Base-by-base conservation (phyloP, 2,329 filamentous ascomycete genomes). In the Xylariales sp. region DNA sequence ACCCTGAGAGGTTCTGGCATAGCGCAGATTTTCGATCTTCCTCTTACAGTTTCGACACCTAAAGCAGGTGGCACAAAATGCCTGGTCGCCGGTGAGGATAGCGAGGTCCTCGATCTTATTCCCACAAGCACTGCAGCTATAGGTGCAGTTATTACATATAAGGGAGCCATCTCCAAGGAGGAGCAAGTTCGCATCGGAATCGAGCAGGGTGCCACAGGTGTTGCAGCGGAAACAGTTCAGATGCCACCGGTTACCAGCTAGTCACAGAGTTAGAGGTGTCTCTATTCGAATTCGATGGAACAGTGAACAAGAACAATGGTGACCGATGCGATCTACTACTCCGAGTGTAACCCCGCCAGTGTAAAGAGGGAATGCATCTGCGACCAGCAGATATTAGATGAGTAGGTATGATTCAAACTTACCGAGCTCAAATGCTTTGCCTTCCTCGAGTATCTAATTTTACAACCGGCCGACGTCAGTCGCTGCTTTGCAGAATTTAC, bases 81-180 rank as follows among this genome's bases (percentile, higher is more conserved):
- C 93, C 66, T 98, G 91, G 56, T 98, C 93, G 48, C 93, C 93
- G 0, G 93, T 98, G 50, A 98, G 73, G 61, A 98, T 98, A 47
- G 93, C 93, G 45, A 97, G 74, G 60, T 98, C 93, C 61, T 98
- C 93, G 50, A 98, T 98, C 72, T 98, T 98, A 70, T 95, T 91
- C 42, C 83, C 82, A 65, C 93, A 98, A 38, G 90, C 90, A 63
- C 83, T 95, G 72, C 93, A 98, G 73, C 90, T 96, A 64, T 98
- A 98, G 38, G 93, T 97, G 70, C 93, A 98, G 65, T 96, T 95
- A 70, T 95, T 97, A 75, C 93, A 98, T 53, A 98, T 97, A 49
- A 98, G 80, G 14, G 91, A 97, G 49, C 93, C 93, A 67, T 98
- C 93, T 60, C 93, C 93, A 46, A 98, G 86, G 18, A 98, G 84